These are phyloP conservation scores for Daldinia grandis DNA, from an alignment of 495 filamentous ascomycete genomes.

Conservation along the genomic window DNA sequence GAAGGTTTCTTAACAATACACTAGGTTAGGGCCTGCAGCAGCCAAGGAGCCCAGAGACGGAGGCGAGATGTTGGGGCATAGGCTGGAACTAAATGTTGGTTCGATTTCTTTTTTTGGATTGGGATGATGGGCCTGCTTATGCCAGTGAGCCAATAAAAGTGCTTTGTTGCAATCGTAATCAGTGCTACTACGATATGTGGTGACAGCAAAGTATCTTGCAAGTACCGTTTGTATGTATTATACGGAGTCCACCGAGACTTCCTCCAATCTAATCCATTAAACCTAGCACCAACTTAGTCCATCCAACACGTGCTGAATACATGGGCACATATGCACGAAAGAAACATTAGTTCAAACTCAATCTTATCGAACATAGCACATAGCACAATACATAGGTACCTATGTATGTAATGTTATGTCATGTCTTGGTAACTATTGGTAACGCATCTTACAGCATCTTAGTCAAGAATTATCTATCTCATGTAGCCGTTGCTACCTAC, in stretches of 20 bases:
- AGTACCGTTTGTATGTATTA: constrained; percentile 3
- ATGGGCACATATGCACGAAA: background rate
- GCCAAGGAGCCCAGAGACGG: constrained; percentile 26
- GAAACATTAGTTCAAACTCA: background rate
- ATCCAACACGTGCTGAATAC: background rate
- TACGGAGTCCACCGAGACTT: background rate
- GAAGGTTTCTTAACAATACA: constrained; percentile 1
- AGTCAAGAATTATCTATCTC: constrained; percentile 12
- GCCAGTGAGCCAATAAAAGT: constrained; percentile 1
- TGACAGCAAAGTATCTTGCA: constrained; percentile 16
- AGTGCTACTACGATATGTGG: constrained; percentile 1
- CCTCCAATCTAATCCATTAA: constrained; percentile 22
- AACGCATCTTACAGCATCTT: background rate
- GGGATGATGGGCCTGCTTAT: background rate
- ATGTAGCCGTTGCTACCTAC: background rate
- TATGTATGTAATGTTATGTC: no score
- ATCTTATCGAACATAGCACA: background rate
- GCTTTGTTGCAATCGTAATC: constrained; percentile 24
- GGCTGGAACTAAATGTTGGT: constrained; percentile 25
- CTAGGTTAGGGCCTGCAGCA: background rate
- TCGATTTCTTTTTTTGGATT: constrained; percentile 38
- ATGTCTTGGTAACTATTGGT: no score
- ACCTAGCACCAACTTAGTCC: background rate
- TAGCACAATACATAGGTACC: background rate
- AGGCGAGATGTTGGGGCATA: constrained; percentile 22